Evolutionary conservation across 2,329 filamentous ascomycete species (phyloP).

Genomic region (Cucurbitaria berberidis): DNA sequence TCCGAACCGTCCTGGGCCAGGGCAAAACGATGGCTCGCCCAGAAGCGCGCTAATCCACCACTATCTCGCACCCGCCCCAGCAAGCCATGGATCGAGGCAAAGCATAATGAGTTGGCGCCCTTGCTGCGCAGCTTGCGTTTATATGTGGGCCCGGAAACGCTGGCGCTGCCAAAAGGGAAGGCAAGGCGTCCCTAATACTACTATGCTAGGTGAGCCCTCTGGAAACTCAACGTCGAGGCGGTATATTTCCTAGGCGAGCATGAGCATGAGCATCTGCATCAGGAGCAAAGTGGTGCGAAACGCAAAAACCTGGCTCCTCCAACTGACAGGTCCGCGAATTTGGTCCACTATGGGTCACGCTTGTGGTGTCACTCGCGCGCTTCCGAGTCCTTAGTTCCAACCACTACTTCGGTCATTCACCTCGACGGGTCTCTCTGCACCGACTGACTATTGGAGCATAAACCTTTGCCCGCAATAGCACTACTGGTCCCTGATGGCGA

Average conservation of each 20-base stretch:
- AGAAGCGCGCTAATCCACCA: constrained; percentile 33
- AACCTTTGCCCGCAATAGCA: constrained; percentile 18
- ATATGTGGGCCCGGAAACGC: constrained; percentile 15
- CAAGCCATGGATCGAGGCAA: constrained; percentile 29
- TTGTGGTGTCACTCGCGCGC: constrained; percentile 42
- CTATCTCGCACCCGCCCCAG: constrained; percentile 32
- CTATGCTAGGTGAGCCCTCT: neutral
- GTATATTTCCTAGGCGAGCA: constrained; percentile 5
- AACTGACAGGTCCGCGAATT: constrained; percentile 39
- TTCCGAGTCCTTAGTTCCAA: constrained; percentile 35
- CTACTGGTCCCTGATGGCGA: constrained; percentile 12
- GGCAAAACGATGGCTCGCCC: constrained; percentile 28
- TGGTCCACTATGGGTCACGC: constrained; percentile 35
- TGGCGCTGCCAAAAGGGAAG: constrained; percentile 11
- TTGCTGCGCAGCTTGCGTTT: constrained; percentile 24
- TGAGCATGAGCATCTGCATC: constrained; percentile 9
- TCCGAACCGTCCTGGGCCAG: constrained; percentile 35
- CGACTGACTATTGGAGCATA: constrained; percentile 23
- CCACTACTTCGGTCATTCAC: constrained; percentile 25
- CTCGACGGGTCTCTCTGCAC: constrained; percentile 19
- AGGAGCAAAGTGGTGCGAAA: constrained; percentile 21
- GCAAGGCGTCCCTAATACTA: constrained; percentile 7
- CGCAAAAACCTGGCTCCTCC: constrained; percentile 41
- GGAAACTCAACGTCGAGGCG: neutral
- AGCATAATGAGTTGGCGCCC: constrained; percentile 26